Evolutionary conservation across 192 early-diverging fungal species (phyloP).

Genomic region (Gorgonomyces haynaldii): DNA sequence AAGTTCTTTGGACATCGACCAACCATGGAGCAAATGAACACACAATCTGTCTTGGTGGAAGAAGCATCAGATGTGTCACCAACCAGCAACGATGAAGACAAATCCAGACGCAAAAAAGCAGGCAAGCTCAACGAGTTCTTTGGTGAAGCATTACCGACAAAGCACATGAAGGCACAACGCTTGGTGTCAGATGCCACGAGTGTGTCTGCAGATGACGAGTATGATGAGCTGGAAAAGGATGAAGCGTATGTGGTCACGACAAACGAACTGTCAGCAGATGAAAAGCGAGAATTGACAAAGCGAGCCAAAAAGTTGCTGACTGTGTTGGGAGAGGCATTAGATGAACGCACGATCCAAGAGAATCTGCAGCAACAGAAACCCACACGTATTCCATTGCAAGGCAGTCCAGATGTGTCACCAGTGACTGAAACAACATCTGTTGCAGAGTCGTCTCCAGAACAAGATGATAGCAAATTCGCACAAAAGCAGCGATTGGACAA

Average conservation of each 20-base stretch:
- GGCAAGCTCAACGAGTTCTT: slow-evolving; percentile 45
- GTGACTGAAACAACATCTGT: no score
- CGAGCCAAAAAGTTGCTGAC: slow-evolving; percentile 49
- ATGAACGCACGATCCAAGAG: no score
- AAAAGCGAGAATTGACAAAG: slow-evolving; percentile 45
- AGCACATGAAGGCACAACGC: slow-evolving; percentile 16
- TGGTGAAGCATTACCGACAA: slow-evolving; percentile 22
- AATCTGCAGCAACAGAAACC: not conserved
- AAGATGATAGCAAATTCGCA: slow-evolving; percentile 1
- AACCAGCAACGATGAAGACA: not conserved
- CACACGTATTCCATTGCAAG: not conserved
- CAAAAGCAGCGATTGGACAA: slow-evolving; percentile 35
- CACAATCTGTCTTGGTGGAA: slow-evolving; percentile 15
- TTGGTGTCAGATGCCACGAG: slow-evolving; percentile 3
- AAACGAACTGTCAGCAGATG: slow-evolving; percentile 40
- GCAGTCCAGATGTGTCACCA: not conserved
- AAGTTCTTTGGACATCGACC: slow-evolving; percentile 61
- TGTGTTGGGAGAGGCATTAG: slow-evolving; percentile 48
- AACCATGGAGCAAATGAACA: slow-evolving; percentile 38
- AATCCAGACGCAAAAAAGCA: slow-evolving; percentile 15
- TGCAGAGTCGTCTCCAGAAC: no score
- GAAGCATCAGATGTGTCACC: not conserved
- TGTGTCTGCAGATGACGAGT: not conserved
- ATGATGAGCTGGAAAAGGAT: not conserved
- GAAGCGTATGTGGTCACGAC: slow-evolving; percentile 10